A percentile compares a stretch with the other conserved stretches of the same genome.
Evolutionary conservation across 176 grass and related monocot species (phyloP).

Genomic region (Oryza meridionalis): DNA sequence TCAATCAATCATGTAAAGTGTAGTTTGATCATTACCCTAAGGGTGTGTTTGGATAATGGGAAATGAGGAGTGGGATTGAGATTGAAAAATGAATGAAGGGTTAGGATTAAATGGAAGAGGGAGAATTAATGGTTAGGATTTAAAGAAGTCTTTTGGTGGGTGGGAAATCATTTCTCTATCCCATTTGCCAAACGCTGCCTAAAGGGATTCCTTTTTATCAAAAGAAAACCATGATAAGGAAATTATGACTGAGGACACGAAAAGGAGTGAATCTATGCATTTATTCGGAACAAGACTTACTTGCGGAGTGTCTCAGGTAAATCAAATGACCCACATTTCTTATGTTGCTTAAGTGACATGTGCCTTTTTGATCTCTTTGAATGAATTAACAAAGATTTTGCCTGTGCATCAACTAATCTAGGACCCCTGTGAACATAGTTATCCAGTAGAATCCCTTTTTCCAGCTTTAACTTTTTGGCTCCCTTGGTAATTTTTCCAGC

Average conservation of each 20-base stretch:
- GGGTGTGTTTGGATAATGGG: too few relatives aligned
- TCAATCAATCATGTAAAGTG: background rate
- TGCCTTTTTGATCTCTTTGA: conserved; percentile 64
- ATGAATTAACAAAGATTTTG: conserved; percentile 56
- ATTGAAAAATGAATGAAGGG: too few relatives aligned
- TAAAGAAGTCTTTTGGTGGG: too few relatives aligned
- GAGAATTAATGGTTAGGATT: too few relatives aligned
- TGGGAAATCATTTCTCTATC: too few relatives aligned
- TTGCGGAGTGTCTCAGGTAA: conserved; percentile 49
- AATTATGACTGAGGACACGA: background rate
- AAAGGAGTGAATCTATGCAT: background rate
- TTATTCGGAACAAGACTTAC: conserved; percentile 32
- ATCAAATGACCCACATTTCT: conserved; percentile 66
- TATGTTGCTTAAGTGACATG: conserved; percentile 75
- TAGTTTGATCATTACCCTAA: background rate
- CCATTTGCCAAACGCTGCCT: too few relatives aligned
- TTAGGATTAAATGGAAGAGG: too few relatives aligned
- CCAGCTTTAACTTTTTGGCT: conserved; percentile 63
- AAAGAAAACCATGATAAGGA: background rate
- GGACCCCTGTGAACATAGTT: conserved; percentile 58
- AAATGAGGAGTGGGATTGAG: too few relatives aligned
- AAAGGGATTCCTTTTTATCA: conserved; percentile 15
- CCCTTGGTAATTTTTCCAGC: conserved; percentile 52
- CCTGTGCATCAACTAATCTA: conserved; percentile 51
- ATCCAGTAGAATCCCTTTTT: conserved; percentile 61